phyloP scores from a whole-genome alignment of 2,329 filamentous ascomycete species.

The Stemphylium beticola region DNA sequence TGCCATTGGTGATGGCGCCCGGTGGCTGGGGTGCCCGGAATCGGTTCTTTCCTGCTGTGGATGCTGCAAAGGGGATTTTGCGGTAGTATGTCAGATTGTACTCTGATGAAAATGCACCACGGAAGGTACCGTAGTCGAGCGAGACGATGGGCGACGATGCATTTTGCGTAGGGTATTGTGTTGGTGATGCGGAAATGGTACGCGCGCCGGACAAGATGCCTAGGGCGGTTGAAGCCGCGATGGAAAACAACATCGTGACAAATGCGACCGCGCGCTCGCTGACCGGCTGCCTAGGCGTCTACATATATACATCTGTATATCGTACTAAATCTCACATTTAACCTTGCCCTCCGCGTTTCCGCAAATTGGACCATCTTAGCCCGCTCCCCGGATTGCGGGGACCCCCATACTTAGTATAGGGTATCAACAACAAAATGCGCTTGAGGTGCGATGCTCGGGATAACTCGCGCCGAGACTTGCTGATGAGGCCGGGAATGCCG shows the following conservation, averaged over 20 bases:
- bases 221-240: constrained; percentile 2
- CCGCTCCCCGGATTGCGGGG: constrained; percentile 27
- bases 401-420: constrained; percentile 7
- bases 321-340: constrained; percentile 15
- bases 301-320: constrained; percentile 1
- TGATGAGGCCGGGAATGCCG: too few species aligned
- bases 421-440: neutral
- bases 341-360: constrained; percentile 32
- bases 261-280: neutral
- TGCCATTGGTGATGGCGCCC: constrained; percentile 53
- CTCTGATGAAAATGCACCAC: constrained; percentile 57
- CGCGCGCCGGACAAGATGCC: constrained; percentile 12
- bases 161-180: constrained; percentile 7
- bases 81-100: constrained; percentile 67
- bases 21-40: constrained; percentile 68
- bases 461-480: constrained; percentile 9
- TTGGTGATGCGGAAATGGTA: constrained; percentile 17
- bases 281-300: neutral
- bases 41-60: constrained; percentile 63
- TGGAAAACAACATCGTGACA: constrained; percentile 21
- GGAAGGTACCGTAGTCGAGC: constrained; percentile 53
- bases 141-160: constrained; percentile 27
- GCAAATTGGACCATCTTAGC: constrained; percentile 23
- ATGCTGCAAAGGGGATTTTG: constrained; percentile 67
- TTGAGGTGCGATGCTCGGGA: constrained; percentile 14